A percentile compares a stretch with the other conserved stretches of the same genome.
phyloP scores from a whole-genome alignment of 129 eudicot genomes.

The Pittosporum tobira region DNA sequence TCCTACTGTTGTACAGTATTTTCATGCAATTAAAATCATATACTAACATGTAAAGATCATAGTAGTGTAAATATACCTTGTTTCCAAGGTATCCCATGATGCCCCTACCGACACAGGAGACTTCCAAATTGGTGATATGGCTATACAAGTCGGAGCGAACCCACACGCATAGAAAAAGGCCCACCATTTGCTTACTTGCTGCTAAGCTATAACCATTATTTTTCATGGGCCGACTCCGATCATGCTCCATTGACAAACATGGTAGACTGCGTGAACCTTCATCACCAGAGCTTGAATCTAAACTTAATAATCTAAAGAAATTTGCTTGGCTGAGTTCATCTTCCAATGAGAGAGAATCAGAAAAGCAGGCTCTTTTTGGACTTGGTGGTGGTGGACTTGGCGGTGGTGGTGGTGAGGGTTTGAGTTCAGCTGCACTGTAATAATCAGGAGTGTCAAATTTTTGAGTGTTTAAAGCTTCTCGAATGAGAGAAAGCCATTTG shows the following conservation, averaged over 20 bases:
- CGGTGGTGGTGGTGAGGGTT: conserved; percentile 19
- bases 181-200: conserved; percentile 91
- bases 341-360: conserved; percentile 40
- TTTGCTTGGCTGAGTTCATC: conserved; percentile 30
- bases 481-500: conserved; percentile 70
- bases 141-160: conserved; percentile 45
- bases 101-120: conserved; percentile 88
- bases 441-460: conserved; percentile 13
- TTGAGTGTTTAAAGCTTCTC: conserved; percentile 47
- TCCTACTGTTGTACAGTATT: too few species aligned
- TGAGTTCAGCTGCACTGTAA: too few species aligned
- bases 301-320: conserved; percentile 16
- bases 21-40: too few species aligned
- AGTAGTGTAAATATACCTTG: too few species aligned
- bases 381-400: not conserved
- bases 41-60: too few species aligned
- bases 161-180: conserved; percentile 66
- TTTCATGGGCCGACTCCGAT: not conserved
- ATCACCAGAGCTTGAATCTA: conserved; percentile 6
- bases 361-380: conserved; percentile 54
- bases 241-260: not conserved
- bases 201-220: conserved; percentile 40
- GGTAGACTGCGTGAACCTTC: conserved; percentile 15
- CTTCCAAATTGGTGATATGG: conserved; percentile 44
- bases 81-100: conserved; percentile 95